These are phyloP conservation scores for Globisporangium yorkense DNA, from an alignment of 352 stramenopile genomes.

Conservation along the genomic window DNA sequence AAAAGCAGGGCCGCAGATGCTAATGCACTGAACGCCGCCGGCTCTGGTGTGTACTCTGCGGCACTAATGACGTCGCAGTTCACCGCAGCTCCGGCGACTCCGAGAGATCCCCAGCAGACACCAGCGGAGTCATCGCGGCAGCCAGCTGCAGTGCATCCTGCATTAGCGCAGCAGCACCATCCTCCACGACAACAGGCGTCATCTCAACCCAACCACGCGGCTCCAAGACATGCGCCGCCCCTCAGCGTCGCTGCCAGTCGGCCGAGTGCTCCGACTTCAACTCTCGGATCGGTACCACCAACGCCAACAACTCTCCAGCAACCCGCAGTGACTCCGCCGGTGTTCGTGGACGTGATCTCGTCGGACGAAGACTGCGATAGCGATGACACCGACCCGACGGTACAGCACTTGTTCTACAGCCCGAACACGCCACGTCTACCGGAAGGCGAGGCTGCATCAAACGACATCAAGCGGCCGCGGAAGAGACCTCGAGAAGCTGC, in stretches of 20 bases:
- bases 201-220: background rate
- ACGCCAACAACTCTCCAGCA: background rate
- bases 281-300: background rate
- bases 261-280: background rate
- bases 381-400: slow-evolving; percentile 64
- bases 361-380: slow-evolving; percentile 56
- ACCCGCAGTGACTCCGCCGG: slow-evolving; percentile 10
- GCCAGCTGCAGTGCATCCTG: background rate
- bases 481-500: slow-evolving; percentile 32
- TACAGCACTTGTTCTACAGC: slow-evolving; percentile 77
- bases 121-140: slow-evolving; percentile 1
- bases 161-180: background rate
- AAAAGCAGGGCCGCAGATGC: slow-evolving; percentile 6
- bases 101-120: background rate
- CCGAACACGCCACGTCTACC: slow-evolving; percentile 44
- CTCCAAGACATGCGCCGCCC: too few species aligned
- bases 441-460: background rate
- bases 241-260: background rate
- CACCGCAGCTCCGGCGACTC: slow-evolving; percentile 7
- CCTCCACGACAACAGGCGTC: background rate
- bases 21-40: background rate
- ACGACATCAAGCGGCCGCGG: slow-evolving; percentile 3
- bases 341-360: slow-evolving; percentile 57
- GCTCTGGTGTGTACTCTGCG: slow-evolving; percentile 44
- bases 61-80: slow-evolving; percentile 46